Evolutionary conservation across 2,329 filamentous ascomycete genomes (phyloP).

Genomic region (Lasiodiplodia hormozganensis): DNA sequence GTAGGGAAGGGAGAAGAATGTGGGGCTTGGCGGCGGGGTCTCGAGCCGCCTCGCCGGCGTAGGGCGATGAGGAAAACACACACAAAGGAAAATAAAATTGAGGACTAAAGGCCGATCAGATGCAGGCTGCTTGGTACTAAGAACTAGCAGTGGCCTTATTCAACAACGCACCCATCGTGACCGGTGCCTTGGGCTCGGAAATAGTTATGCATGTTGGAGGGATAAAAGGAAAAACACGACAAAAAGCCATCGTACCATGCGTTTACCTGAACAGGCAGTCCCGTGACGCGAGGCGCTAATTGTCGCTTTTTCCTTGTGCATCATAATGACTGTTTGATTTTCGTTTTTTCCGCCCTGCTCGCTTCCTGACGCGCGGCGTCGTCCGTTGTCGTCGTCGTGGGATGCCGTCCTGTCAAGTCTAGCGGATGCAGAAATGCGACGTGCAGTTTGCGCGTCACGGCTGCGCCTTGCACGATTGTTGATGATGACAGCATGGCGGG

Average conservation of each 20-base stretch:
- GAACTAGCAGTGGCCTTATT: neutral
- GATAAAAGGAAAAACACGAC: neutral
- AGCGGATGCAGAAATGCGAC: neutral
- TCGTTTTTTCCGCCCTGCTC: neutral
- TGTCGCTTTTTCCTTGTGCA: neutral
- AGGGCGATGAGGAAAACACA: neutral
- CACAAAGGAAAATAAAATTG: neutral
- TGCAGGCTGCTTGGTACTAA: constrained; percentile 2
- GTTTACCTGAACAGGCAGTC: neutral
- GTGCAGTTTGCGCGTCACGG: neutral
- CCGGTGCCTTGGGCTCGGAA: constrained; percentile 10
- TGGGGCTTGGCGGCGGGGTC: neutral
- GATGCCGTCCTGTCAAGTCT: neutral
- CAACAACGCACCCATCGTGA: constrained; percentile 2
- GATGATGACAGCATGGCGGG: constrained; percentile 14
- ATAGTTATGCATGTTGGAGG: neutral
- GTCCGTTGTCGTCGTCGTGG: neutral
- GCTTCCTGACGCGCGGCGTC: neutral
- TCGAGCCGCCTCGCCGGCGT: neutral
- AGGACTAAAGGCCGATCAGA: neutral
- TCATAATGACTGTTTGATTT: neutral
- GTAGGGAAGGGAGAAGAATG: neutral
- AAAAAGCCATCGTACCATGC: neutral
- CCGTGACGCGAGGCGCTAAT: neutral
- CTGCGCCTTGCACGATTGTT: neutral